Evolutionary conservation across 371 early-diverging fungal species (phyloP).

Genomic region (Lichtheimia hyalospora): DNA sequence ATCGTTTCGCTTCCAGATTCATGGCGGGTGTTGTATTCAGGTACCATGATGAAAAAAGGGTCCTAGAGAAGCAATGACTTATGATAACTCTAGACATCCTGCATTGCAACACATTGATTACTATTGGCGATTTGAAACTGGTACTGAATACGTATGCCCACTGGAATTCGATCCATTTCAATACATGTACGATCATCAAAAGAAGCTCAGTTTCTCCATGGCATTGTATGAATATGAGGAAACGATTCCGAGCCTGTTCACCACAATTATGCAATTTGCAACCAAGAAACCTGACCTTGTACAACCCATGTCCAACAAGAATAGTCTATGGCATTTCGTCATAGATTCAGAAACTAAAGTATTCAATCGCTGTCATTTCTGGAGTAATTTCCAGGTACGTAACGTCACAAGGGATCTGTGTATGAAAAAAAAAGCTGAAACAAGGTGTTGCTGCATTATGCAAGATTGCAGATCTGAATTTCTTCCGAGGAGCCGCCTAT

Average conservation of each 20-base stretch:
- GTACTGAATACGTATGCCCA: conserved; percentile 47
- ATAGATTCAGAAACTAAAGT: conserved; percentile 47
- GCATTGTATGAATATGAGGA: conserved; percentile 76
- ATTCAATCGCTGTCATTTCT: conserved; percentile 83
- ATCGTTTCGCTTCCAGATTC: conserved; percentile 44
- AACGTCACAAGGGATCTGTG: not conserved
- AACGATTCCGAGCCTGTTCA: conserved; percentile 85
- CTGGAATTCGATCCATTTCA: conserved; percentile 40
- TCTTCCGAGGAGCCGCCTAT: conserved; percentile 59
- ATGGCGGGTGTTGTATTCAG: conserved; percentile 43
- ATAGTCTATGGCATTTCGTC: conserved; percentile 42
- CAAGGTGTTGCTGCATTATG: not conserved
- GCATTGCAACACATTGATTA: conserved; percentile 38
- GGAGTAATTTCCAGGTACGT: conserved; percentile 59
- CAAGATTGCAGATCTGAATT: conserved; percentile 43
- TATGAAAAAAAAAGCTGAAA: not conserved
- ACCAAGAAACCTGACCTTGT: conserved; percentile 36
- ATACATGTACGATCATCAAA: conserved; percentile 35
- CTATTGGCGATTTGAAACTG: conserved; percentile 47
- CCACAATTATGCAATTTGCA: conserved; percentile 58
- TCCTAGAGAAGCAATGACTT: not conserved
- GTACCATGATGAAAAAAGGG: conserved; percentile 12
- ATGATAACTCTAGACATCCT: conserved; percentile 32
- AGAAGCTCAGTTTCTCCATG: conserved; percentile 66
- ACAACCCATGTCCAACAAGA: conserved; percentile 9